Evolutionary conservation across 1,284 basidiomycete genomes (phyloP).

Genomic region (Ceratobasidium sp.): DNA sequence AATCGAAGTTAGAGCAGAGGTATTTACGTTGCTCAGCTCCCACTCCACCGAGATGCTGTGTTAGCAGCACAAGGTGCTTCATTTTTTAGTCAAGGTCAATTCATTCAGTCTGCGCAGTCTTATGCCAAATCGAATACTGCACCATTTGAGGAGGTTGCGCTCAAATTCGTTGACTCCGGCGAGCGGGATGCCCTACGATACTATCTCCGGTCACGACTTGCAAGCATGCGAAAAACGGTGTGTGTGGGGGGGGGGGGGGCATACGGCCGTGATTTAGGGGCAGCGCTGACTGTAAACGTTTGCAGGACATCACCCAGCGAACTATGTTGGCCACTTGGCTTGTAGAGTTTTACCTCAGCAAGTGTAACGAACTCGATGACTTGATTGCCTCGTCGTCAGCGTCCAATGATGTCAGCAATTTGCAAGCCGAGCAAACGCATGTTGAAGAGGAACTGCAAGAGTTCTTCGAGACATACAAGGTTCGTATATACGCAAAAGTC

Average conservation of each 20-base stretch:
- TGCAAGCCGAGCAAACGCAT: conserved; percentile 82
- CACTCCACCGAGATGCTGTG: conserved; percentile 85
- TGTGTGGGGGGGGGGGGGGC: conserved; percentile 56
- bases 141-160: conserved; percentile 90
- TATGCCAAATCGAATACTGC: conserved; percentile 89
- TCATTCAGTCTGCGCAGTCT: conserved; percentile 90
- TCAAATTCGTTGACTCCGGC: conserved; percentile 89
- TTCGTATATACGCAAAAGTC: conserved; percentile 52
- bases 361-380: conserved; percentile 96
- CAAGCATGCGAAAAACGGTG: conserved; percentile 81
- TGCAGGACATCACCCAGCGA: conserved; percentile 87
- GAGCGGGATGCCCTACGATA: conserved; percentile 94
- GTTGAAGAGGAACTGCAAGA: conserved; percentile 93
- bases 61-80: conserved; percentile 86
- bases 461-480: conserved; percentile 94
- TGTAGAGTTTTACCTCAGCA: conserved; percentile 95
- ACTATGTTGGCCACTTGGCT: conserved; percentile 99
- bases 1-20: background rate
- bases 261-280: background rate
- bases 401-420: conserved; percentile 86
- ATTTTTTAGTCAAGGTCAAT: conserved; percentile 84
- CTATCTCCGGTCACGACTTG: conserved; percentile 89
- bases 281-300: background rate
- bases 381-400: conserved; percentile 84
- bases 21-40: conserved; percentile 65